These are phyloP conservation scores for Sclerotiophoma versabilis DNA, from an alignment of 2,329 filamentous ascomycete species.

Conservation along the genomic window DNA sequence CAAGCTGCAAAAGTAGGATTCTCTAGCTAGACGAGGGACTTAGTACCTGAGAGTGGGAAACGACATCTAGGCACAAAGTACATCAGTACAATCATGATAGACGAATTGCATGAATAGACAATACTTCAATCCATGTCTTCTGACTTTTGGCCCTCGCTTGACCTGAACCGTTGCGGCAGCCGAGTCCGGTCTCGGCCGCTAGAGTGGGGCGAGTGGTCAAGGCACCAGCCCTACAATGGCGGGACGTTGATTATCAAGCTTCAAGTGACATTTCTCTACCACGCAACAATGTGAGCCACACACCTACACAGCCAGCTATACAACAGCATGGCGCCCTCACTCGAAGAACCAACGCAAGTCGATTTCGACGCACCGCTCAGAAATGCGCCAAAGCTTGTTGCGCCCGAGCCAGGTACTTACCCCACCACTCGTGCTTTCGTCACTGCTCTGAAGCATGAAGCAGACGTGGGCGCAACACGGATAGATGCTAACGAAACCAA, in stretches of 20 bases:
- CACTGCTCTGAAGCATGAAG: conserved; percentile 52
- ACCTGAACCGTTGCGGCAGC: not conserved
- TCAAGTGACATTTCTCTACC: conserved; percentile 23
- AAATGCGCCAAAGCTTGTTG: conserved; percentile 82
- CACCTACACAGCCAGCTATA: conserved; percentile 14
- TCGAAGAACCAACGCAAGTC: conserved; percentile 73
- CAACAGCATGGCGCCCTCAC: conserved; percentile 74
- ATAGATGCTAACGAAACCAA: conserved; percentile 45
- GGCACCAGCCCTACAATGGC: conserved; percentile 32
- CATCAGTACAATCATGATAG: conserved; percentile 3
- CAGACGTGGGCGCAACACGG: not conserved
- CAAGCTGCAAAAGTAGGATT: conserved; percentile 59
- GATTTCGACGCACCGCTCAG: conserved; percentile 80
- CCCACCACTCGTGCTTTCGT: conserved; percentile 59
- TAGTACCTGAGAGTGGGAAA: not conserved
- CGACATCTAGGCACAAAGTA: not conserved
- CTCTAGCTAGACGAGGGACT: not conserved
- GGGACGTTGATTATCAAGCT: conserved; percentile 44
- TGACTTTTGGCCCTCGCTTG: not conserved
- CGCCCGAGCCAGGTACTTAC: conserved; percentile 77
- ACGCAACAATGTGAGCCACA: conserved; percentile 31
- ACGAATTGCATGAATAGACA: conserved; percentile 18
- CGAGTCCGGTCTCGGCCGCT: conserved; percentile 11
- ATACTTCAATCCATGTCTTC: not conserved
- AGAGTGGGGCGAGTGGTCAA: conserved; percentile 28